Conservation (phyloP, 768 basidiomycete species). For the Boletus sp. region DNA sequence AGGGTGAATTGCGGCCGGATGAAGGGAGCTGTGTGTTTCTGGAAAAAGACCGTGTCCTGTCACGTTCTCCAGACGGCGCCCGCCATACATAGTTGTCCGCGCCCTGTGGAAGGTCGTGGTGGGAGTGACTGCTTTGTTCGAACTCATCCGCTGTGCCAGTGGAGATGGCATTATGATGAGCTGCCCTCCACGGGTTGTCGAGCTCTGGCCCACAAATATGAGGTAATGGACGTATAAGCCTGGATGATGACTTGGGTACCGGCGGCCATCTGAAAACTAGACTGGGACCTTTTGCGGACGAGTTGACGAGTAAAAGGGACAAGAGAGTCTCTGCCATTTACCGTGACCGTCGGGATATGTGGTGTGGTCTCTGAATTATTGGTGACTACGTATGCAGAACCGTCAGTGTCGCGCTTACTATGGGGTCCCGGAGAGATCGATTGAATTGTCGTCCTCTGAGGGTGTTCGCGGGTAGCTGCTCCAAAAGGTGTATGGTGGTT, state of each 20-base stretch:
- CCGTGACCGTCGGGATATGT: neutral
- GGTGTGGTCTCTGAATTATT: neutral
- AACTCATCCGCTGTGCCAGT: slow-evolving; percentile 22
- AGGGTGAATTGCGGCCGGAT: slow-evolving; percentile 52
- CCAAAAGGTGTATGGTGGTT: no score
- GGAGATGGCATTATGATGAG: slow-evolving; percentile 44
- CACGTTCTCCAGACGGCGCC: slow-evolving; percentile 44
- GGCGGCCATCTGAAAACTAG: slow-evolving; percentile 87
- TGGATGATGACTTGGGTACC: slow-evolving; percentile 54
- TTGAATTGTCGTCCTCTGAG: neutral
- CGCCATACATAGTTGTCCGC: slow-evolving; percentile 62
- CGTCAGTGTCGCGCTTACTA: neutral
- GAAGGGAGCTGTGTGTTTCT: slow-evolving; percentile 41
- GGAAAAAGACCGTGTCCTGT: slow-evolving; percentile 52
- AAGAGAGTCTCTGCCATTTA: slow-evolving; percentile 64
- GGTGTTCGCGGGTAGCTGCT: neutral
- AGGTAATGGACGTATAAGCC: slow-evolving; percentile 71
- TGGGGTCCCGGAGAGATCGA: neutral
- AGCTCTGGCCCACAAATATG: slow-evolving; percentile 43
- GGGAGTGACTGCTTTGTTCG: neutral
- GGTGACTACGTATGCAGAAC: neutral
- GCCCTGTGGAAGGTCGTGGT: slow-evolving; percentile 17
- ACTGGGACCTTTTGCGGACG: slow-evolving; percentile 75
- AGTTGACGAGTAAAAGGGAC: slow-evolving; percentile 78
- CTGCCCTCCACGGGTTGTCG: slow-evolving; percentile 74